phyloP scores from a whole-genome alignment of 129 eudicot species.

The Tanacetum coccineum region DNA sequence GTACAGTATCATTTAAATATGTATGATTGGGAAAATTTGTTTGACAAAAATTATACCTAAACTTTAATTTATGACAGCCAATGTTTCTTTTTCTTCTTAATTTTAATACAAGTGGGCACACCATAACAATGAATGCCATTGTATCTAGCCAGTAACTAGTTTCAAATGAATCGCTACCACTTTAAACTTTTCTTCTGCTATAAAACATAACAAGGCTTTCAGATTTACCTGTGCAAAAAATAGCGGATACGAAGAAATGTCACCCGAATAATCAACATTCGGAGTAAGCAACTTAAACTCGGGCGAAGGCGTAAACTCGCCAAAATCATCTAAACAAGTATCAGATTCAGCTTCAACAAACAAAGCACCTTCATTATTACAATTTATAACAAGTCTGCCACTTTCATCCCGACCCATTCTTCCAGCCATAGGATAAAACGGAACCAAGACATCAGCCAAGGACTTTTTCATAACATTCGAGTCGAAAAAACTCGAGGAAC shows the following conservation, averaged over 20 bases:
- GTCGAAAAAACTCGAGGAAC: background rate
- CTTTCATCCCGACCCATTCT: background rate
- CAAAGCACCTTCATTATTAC: background rate
- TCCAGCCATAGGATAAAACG: background rate
- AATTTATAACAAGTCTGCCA: background rate
- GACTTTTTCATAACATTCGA: background rate
- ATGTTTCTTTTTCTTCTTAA: too few relatives aligned
- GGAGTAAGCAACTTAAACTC: background rate
- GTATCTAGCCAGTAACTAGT: too few relatives aligned
- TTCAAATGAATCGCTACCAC: too few relatives aligned
- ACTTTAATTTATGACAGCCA: too few relatives aligned
- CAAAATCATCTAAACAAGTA: background rate
- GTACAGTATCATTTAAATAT: too few relatives aligned
- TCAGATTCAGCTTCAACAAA: constrained; percentile 1
- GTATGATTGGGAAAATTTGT: too few relatives aligned
- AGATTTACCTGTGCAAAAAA: background rate
- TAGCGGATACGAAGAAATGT: background rate
- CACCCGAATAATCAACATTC: background rate
- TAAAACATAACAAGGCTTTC: too few relatives aligned
- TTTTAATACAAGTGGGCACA: too few relatives aligned
- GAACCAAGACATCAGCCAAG: background rate
- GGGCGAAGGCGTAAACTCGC: background rate
- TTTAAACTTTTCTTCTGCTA: too few relatives aligned
- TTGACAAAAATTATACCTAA: too few relatives aligned
- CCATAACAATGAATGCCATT: too few relatives aligned